phyloP scores from a whole-genome alignment of 352 stramenopile genomes.

The Phytopythium mirpurense region DNA sequence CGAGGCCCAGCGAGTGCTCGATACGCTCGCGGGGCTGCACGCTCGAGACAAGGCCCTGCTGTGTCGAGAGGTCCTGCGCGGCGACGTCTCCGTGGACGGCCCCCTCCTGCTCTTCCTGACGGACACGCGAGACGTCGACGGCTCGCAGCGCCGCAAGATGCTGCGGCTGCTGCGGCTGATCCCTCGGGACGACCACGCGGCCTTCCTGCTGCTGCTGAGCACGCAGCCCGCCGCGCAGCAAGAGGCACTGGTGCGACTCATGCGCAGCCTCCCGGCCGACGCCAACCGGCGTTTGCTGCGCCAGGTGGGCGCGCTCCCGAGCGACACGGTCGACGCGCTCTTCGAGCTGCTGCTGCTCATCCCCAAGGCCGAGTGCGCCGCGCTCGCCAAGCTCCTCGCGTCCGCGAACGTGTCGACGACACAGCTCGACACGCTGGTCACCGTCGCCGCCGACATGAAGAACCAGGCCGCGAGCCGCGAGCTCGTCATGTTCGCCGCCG shows the following conservation, averaged over 20 bases:
- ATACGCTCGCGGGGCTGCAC: not conserved
- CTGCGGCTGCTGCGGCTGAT: constrained; percentile 44
- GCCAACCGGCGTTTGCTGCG: constrained; percentile 41
- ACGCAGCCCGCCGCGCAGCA: constrained; percentile 56
- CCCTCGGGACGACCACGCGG: constrained; percentile 21
- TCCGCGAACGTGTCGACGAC: constrained; percentile 33
- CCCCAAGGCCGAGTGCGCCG: constrained; percentile 54
- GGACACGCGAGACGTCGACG: constrained; percentile 20
- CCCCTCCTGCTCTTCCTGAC: constrained; percentile 42
- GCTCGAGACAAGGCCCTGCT: not conserved
- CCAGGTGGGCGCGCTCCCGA: constrained; percentile 31
- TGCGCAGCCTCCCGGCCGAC: constrained; percentile 41
- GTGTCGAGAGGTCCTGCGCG: not conserved
- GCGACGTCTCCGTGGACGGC: constrained; percentile 21
- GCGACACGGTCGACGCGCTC: constrained; percentile 47
- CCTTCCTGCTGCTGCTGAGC: constrained; percentile 40
- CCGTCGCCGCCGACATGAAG: constrained; percentile 56
- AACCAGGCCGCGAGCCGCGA: constrained; percentile 67
- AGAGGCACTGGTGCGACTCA: constrained; percentile 48
- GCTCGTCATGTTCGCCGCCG: constrained; percentile 50
- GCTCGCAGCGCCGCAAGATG: constrained; percentile 32
- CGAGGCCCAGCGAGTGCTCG: constrained; percentile 8
- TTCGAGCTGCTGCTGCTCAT: constrained; percentile 63
- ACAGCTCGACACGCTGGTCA: constrained; percentile 38
- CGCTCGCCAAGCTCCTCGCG: constrained; percentile 44